Base-by-base conservation (phyloP, 192 early-diverging fungal genomes). In the Entrophospora sp. region DNA sequence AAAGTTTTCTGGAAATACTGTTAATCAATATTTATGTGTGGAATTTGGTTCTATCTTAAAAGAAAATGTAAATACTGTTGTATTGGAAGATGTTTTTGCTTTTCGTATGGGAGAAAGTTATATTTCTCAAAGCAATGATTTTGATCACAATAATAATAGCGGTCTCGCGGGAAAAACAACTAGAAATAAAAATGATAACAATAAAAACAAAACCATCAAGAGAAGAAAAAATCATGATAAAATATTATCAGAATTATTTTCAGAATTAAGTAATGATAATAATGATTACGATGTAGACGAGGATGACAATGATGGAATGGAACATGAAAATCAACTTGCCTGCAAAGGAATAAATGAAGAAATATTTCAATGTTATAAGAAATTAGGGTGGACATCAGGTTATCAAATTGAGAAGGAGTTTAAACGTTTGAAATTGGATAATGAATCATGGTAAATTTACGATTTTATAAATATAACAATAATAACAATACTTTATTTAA, bases 361-460 rank as follows among this genome's bases (percentile, higher is more conserved):
- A 12, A 20, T 49, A 8, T 64, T 35, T 37, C 49, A 27, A 38
- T 14, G 64, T 18, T 1, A 12, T 28, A 10, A 34, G 20, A 44
- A 24, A 18, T 53, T 77, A 1, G 75, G 75, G 4, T 77, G 75
- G 75, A 45, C 64, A 20, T 71, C 53, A n/a, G 75, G 72, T 27
- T 77, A 71, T 38, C 24, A 67, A 25, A 66, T 77, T 37, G 24
- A 35, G 5, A 34, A 66, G n/a, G 75, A 77, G 34, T 77, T 72
- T 66, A 45, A 65, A 13, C 48, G 75, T 9, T 51, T 77, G 24
- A 16, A 55, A 8, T 68, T 73, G 32, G 52, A 72, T 49, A 25
- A 44, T 10, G 66, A 61, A n/a, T 49, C 61, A 13, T 76, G 75
- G 69, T 71, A 55, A 36, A 45, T 22, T n/a, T n/a, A n/a, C n/a